A percentile compares a stretch with the other conserved stretches of the same genome.
These are phyloP conservation scores for Pichia sp. DNA, from an alignment of 1,139 yeast species.

Conservation along the genomic window DNA sequence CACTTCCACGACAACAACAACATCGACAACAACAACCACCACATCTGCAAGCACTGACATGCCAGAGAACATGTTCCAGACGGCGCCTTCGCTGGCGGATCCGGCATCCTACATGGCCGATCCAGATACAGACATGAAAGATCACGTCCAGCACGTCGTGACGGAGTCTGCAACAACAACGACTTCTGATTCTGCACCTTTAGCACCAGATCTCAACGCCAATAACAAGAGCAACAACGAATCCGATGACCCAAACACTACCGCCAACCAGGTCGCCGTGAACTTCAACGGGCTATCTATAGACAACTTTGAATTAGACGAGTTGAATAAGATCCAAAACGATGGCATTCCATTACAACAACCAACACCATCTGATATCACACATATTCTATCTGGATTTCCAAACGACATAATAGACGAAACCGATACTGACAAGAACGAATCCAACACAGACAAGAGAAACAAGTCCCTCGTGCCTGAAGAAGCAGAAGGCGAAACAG, in stretches of 20 bases:
- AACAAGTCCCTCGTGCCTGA: not conserved
- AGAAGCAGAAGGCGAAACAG: slow-evolving; percentile 15
- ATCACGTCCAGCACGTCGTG: too few relatives aligned
- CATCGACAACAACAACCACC: slow-evolving; percentile 3
- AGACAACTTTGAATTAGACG: slow-evolving; percentile 3
- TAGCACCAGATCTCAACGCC: too few relatives aligned
- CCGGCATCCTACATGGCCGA: not conserved
- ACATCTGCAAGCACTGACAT: not conserved
- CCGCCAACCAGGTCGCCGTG: not conserved
- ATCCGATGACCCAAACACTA: not conserved
- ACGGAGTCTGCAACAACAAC: too few relatives aligned
- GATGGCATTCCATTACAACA: slow-evolving; percentile 4
- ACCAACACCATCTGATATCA: slow-evolving; percentile 2
- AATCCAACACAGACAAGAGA: too few relatives aligned
- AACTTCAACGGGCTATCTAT: not conserved
- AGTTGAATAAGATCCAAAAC: not conserved
- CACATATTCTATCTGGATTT: slow-evolving; percentile 5
- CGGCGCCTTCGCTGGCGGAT: not conserved
- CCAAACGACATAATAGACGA: not conserved
- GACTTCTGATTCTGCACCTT: not conserved
- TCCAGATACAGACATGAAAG: not conserved
- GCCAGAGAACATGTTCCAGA: slow-evolving; percentile 1
- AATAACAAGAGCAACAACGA: too few relatives aligned
- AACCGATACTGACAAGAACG: too few relatives aligned
- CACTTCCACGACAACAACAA: not conserved